Evolutionary conservation across 164 flowering plant genomes (phyloP).

Genomic region (Piper betle): DNA sequence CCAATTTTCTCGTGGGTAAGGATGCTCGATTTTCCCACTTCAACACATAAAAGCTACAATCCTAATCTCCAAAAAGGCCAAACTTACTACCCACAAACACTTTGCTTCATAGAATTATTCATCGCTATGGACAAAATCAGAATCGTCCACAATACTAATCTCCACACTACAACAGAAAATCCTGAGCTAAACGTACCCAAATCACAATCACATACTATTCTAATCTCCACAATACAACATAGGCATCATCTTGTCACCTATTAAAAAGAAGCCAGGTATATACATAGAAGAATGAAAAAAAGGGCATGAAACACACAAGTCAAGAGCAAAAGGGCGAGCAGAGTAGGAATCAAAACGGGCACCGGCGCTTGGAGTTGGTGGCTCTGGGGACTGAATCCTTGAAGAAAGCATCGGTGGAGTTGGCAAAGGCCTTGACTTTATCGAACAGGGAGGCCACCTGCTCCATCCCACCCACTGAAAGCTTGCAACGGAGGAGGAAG

Average conservation of each 20-base stretch:
- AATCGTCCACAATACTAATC: background rate
- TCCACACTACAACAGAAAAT: background rate
- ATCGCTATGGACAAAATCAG: background rate
- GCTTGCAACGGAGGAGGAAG: background rate
- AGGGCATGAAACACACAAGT: background rate
- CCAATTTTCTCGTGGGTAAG: too few relatives aligned
- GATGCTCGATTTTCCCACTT: too few relatives aligned
- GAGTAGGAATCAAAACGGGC: too few relatives aligned
- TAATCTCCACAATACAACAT: background rate
- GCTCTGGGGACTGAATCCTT: slow-evolving; percentile 2
- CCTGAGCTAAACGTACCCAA: too few relatives aligned
- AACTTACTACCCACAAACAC: too few relatives aligned
- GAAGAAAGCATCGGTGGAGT: slow-evolving; percentile 11
- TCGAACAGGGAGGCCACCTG: slow-evolving; percentile 3
- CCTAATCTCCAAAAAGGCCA: too few relatives aligned
- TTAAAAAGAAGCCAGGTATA: too few relatives aligned
- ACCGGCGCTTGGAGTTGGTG: slow-evolving; percentile 1
- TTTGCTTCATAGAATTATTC: too few relatives aligned
- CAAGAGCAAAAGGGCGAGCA: background rate
- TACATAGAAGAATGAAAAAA: background rate
- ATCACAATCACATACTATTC: background rate
- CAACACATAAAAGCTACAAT: too few relatives aligned
- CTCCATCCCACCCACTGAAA: slow-evolving; percentile 8
- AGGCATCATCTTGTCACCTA: background rate
- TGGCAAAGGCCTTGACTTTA: slow-evolving; percentile 9